Percentiles rank a stretch among this genome's conserved stretches.
These are phyloP conservation scores for Penicillium malachiteum DNA, from an alignment of 495 filamentous ascomycete genomes.

Conservation along the genomic window DNA sequence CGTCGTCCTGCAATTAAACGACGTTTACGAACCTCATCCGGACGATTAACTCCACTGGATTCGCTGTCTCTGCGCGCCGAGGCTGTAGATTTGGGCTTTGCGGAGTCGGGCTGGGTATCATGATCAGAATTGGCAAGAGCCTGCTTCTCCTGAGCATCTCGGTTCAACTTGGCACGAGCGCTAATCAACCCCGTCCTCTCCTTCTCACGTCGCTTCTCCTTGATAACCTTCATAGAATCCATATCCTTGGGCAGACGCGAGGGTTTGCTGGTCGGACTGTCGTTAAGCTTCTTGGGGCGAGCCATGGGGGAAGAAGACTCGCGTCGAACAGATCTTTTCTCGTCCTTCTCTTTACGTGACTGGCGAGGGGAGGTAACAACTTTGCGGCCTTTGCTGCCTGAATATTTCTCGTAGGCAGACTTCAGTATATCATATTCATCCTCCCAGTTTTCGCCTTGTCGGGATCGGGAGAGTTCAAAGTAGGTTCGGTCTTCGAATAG, in stretches of 20 bases:
- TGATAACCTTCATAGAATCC: slow-evolving; percentile 8
- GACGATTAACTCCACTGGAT: slow-evolving; percentile 25
- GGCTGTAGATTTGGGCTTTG: slow-evolving; percentile 24
- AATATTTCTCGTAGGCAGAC: slow-evolving; percentile 68
- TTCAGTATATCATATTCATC: slow-evolving; percentile 83
- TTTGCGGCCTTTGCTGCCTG: slow-evolving; percentile 43
- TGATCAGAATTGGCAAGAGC: slow-evolving; percentile 28
- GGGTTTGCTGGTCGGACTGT: slow-evolving; percentile 31
- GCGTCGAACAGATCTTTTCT: slow-evolving; percentile 45
- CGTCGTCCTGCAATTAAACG: slow-evolving; percentile 46
- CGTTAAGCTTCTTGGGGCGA: slow-evolving; percentile 35
- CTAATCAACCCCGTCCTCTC: slow-evolving; percentile 24
- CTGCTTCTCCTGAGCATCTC: slow-evolving; percentile 15
- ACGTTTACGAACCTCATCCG: slow-evolving; percentile 41
- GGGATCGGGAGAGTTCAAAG: slow-evolving; percentile 76
- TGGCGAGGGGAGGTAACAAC: slow-evolving; percentile 50
- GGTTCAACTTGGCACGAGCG: slow-evolving; percentile 22
- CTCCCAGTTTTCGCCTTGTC: slow-evolving; percentile 84
- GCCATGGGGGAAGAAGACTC: slow-evolving; percentile 51
- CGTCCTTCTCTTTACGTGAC: slow-evolving; percentile 56
- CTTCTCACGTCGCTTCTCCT: slow-evolving; percentile 38
- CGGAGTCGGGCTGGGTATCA: slow-evolving; percentile 26
- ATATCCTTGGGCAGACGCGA: slow-evolving; percentile 31
- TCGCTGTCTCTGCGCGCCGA: slow-evolving; percentile 37
- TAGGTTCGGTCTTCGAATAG: slow-evolving; percentile 70